These are phyloP conservation scores for Nelumbo lutea DNA, from an alignment of 164 flowering plant species.

Conservation along the genomic window DNA sequence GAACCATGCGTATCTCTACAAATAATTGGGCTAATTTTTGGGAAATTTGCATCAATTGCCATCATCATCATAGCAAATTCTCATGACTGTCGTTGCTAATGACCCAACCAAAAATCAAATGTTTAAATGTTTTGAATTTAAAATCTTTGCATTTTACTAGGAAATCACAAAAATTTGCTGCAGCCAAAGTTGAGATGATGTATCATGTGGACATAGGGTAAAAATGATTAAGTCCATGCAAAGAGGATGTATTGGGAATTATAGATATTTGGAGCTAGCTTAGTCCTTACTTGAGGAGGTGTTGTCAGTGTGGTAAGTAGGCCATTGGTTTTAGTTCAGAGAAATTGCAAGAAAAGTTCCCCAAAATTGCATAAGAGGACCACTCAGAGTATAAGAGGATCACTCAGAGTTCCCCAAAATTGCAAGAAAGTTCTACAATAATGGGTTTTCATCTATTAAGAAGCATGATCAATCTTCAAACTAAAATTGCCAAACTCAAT, in stretches of 20 bases:
- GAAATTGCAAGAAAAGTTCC: constrained; percentile 24
- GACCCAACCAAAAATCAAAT: too few relatives aligned
- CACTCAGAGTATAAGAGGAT: constrained; percentile 25
- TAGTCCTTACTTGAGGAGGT: constrained; percentile 62
- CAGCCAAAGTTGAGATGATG: too few relatives aligned
- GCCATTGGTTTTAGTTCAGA: constrained; percentile 38
- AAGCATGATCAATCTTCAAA: constrained; percentile 23
- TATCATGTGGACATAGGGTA: too few relatives aligned
- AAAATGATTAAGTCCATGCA: too few relatives aligned
- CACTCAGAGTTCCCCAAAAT: constrained; percentile 29
- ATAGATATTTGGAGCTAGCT: constrained; percentile 54
- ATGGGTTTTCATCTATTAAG: constrained; percentile 20
- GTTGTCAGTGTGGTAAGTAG: constrained; percentile 37
- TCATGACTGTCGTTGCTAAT: too few relatives aligned
- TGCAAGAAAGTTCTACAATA: constrained; percentile 39
- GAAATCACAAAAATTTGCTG: too few relatives aligned
- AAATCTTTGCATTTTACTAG: too few relatives aligned
- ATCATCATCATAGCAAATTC: too few relatives aligned
- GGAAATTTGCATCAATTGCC: too few relatives aligned
- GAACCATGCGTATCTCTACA: too few relatives aligned
- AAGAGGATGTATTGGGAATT: constrained; percentile 23
- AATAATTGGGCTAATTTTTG: too few relatives aligned
- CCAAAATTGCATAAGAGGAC: neutral
- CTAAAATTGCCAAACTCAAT: constrained; percentile 51
- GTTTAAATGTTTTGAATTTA: too few relatives aligned